Evolutionary conservation across 129 eudicot genomes (phyloP), one percentile per base, ranked within the genome.

Genomic region (Arctium lappa): DNA sequence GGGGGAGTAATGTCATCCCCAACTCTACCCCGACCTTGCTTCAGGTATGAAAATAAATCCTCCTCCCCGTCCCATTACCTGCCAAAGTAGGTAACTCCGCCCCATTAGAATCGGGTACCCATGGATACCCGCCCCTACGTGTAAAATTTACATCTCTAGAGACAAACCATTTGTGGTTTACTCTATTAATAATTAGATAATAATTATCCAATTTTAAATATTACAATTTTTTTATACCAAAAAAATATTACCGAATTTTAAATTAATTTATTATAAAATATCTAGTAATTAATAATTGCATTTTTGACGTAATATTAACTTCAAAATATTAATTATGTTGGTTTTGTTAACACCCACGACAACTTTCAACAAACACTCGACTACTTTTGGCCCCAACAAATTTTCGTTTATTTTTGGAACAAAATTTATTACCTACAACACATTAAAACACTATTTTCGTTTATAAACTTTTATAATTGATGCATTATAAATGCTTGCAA

Each of bases 241-340:
- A 56, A 0, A 22, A 16, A 16, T 33, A 63, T 13, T 80, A 32
- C 42, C n/a, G 4, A 83, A 76, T 62, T 44, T 69, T 46, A 36
- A 68, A 44, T 3, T 37, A 42, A 53, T 76, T 76, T 69, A 42
- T 69, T 77, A 50, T 83, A 53, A 71, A 72, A 73, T 72, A 83
- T 50, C 31, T 77, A 30, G 27, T 22, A 22, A 50, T 8, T 71
- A 53, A 77, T 83, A 29, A 78, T 83, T 69, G 73, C 60, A 65
- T 10, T 53, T 74, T 76, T 77, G 42, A 69, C 83, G 78, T 71
- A 78, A 72, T 72, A 56, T 83, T 77, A 78, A 83, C 82, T 83
- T 73, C 74, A 83, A 72, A 69, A 34, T 69, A 72, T 5, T 77
- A 83, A 83, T 77, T 53, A 77, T 70, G 78, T 70, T 77, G 76